Evolutionary conservation across 2,329 filamentous ascomycete species (phyloP).

Genomic region (Pseudogymnoascus sp.): DNA sequence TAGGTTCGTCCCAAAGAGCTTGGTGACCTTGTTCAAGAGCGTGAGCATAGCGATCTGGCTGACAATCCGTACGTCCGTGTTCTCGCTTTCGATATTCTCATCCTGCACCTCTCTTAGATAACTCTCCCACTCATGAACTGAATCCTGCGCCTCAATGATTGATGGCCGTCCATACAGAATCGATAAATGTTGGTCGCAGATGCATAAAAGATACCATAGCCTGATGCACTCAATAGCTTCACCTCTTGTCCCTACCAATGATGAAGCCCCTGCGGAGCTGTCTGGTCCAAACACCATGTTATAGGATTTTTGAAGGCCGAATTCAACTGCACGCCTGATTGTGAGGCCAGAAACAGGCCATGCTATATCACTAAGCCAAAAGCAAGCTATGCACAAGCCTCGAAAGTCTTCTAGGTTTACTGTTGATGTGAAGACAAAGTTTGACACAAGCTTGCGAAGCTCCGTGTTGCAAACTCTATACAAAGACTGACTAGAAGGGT

Average conservation of each 20-base stretch:
- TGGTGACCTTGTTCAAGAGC: constrained; percentile 48
- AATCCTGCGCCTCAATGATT: constrained; percentile 48
- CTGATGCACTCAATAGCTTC: constrained; percentile 45
- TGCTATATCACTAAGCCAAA: constrained; percentile 46
- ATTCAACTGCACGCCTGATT: constrained; percentile 37
- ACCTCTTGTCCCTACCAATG: constrained; percentile 31
- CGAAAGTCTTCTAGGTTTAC: constrained; percentile 43
- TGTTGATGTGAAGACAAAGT: constrained; percentile 43
- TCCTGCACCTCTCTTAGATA: constrained; percentile 41
- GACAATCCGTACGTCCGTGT: constrained; percentile 44
- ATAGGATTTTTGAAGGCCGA: constrained; percentile 45
- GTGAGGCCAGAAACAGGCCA: constrained; percentile 37
- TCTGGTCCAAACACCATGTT: neutral
- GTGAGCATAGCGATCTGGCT: constrained; percentile 51
- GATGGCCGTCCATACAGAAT: constrained; percentile 54
- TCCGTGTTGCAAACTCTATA: constrained; percentile 44
- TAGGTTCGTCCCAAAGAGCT: constrained; percentile 47
- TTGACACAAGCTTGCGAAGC: constrained; percentile 42
- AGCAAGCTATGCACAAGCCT: constrained; percentile 45
- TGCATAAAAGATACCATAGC: constrained; percentile 54
- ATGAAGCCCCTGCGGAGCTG: constrained; percentile 33
- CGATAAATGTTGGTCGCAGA: constrained; percentile 56
- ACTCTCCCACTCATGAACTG: constrained; percentile 47
- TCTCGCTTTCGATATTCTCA: constrained; percentile 28
- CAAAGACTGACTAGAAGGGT: constrained; percentile 42